These are phyloP conservation scores for Dictyostelium intermedium DNA, from an alignment of 78 protist species.

Conservation along the genomic window DNA sequence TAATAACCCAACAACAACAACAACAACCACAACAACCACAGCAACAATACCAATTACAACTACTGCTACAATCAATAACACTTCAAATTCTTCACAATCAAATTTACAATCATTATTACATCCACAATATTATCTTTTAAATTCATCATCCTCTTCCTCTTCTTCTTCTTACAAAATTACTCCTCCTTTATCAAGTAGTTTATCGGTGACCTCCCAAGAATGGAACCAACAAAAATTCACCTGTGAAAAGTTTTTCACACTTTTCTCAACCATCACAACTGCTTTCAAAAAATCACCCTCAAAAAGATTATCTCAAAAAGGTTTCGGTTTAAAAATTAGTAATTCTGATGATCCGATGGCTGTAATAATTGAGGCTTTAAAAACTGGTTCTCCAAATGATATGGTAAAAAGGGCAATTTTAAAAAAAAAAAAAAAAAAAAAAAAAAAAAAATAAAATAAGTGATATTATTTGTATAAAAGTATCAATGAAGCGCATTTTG, in stretches of 20 bases:
- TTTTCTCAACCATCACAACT: slow-evolving; percentile 57
- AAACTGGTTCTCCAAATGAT: slow-evolving; percentile 53
- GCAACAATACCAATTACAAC: neutral
- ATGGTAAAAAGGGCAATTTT: neutral
- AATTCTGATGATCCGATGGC: slow-evolving; percentile 75
- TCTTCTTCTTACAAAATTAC: neutral
- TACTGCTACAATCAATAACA: neutral
- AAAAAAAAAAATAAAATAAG: no score
- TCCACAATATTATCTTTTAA: neutral
- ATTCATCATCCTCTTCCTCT: neutral
- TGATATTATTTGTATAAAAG: neutral
- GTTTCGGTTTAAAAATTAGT: slow-evolving; percentile 54
- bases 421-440: no score
- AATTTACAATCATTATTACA: neutral
- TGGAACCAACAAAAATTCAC: neutral
- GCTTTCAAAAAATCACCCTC: slow-evolving; percentile 56
- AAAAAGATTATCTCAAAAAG: slow-evolving; percentile 69
- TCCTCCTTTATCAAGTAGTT: neutral
- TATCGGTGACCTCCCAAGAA: neutral
- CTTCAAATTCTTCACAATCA: neutral
- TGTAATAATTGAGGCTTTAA: slow-evolving; percentile 57
- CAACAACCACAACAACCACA: neutral
- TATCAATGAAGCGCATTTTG: neutral
- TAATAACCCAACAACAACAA: no score
- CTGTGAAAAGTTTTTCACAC: slow-evolving; percentile 56